Evolutionary conservation across 805 yeast genomes (phyloP), one percentile per base, ranked within the genome.

Genomic region (Lipomyces lipofer): DNA sequence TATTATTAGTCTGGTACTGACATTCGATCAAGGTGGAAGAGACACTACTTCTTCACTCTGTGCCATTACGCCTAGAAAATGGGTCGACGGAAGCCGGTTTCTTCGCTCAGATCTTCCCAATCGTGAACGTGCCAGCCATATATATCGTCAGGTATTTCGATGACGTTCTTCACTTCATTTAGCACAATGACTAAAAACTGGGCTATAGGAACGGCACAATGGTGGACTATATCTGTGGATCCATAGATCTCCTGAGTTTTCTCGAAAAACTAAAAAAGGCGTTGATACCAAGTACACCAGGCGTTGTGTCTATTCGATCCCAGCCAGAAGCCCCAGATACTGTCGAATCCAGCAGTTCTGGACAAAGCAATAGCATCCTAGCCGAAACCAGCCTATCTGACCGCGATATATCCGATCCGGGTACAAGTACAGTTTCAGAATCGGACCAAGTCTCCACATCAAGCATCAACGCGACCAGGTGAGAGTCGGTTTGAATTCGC

Each of bases 51-150:
- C 45, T 58, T 6, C 66, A 72, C 4, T 70, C 73, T n/a, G 71
- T 82, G 2, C 71, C 76, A 36, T 64, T 83, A 27, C 67, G 71
- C 53, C 64, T 83, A 21, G 33, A 64, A 0, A 69, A 73, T 43
- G 76, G 70, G 2, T 69, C 82, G 1, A 62, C 64, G 0, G 80
- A 81, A 55, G 82, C 73, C 55, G 63, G 56, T 1, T 71, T 72
- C 59, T 83, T 85, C 63, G 71, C 75, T 32, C 83, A 81, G 57
- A 70, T 84, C n/a, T 83, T 82, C 58, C 82, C 82, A 2, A 69
- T 73, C 15, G 71, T 76, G 6, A 64, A 63, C 0, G 73, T 76
- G 2, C 91, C 91, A 1, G 76, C 86, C 58, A 70, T 85, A 22
- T 77, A 80, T 63, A 69, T 84, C 12, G 73, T 86, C n/a, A 69